phyloP scores from a whole-genome alignment of 805 yeast genomes.

The Yamadazyma paraphyllophila region DNA sequence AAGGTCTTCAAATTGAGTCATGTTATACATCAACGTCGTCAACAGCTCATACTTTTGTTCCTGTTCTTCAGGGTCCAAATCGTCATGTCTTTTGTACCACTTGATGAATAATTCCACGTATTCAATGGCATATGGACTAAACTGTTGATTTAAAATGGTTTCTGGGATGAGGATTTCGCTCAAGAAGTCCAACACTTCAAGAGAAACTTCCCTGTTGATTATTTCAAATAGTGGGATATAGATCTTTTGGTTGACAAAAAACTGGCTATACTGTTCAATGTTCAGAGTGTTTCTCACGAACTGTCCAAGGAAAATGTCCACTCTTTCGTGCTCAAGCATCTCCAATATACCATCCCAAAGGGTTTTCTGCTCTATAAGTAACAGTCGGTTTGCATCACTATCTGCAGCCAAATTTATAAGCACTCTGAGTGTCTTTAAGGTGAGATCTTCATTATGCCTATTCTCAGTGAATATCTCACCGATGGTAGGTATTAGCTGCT shows the following conservation, averaged over 20 bases:
- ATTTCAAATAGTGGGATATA: constrained; percentile 2
- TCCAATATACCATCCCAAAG: constrained; percentile 20
- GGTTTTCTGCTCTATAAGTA: constrained; percentile 8
- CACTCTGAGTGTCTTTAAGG: constrained; percentile 25
- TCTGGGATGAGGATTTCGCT: constrained; percentile 16
- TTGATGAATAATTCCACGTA: constrained; percentile 6
- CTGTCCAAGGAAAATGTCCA: constrained; percentile 28
- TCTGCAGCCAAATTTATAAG: constrained; percentile 37
- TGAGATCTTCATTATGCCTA: constrained; percentile 1
- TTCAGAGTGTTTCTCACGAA: constrained; percentile 27
- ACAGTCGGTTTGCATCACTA: constrained; percentile 23
- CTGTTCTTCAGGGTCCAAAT: constrained; percentile 11
- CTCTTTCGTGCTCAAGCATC: constrained; percentile 12
- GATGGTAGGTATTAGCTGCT: constrained; percentile 2
- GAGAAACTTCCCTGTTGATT: neutral
- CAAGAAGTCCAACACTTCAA: constrained; percentile 11
- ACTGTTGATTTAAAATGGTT: constrained; percentile 6
- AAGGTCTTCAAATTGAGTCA: constrained; percentile 22
- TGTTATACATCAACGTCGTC: constrained; percentile 15
- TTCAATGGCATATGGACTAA: constrained; percentile 4
- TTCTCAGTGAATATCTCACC: neutral
- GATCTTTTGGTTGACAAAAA: constrained; percentile 13
- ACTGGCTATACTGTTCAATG: constrained; percentile 14
- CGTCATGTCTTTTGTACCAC: constrained; percentile 3
- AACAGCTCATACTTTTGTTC: constrained; percentile 15